phyloP scores from a whole-genome alignment of 371 early-diverging fungal species.

The Chytridiales sp. region DNA sequence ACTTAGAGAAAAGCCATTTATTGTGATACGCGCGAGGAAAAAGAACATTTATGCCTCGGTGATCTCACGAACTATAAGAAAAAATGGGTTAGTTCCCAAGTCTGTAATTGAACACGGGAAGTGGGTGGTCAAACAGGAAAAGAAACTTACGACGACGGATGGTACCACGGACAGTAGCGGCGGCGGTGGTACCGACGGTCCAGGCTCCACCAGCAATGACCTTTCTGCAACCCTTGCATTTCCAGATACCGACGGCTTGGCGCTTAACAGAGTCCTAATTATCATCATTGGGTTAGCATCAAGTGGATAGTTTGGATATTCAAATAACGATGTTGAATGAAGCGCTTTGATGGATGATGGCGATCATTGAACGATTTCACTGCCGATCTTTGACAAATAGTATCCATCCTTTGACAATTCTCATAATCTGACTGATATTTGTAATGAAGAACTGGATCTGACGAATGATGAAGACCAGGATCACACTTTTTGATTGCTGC shows the following conservation, averaged over 20 bases:
- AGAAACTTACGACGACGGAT: constrained; percentile 85
- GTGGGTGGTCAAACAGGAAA: neutral
- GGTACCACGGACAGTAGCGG: constrained; percentile 88
- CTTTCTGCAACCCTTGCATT: constrained; percentile 97
- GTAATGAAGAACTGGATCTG: no score
- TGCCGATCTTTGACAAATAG: no score
- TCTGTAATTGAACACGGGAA: neutral
- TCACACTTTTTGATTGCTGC: no score
- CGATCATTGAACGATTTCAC: no score
- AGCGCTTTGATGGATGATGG: no score
- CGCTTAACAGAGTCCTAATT: constrained; percentile 91
- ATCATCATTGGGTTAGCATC: no score
- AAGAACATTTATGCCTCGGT: constrained; percentile 75
- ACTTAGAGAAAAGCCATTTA: constrained; percentile 2
- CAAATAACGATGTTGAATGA: no score
- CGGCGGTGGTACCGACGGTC: constrained; percentile 92
- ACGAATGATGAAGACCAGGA: no score
- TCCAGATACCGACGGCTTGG: constrained; percentile 99
- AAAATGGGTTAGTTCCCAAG: neutral
- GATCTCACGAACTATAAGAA: constrained; percentile 69
- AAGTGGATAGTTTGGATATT: no score
- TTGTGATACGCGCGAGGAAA: neutral
- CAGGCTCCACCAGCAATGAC: constrained; percentile 99
- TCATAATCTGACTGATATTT: no score
- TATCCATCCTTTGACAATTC: no score